Evolutionary conservation across 2,329 filamentous ascomycete species (phyloP), one percentile per base, ranked within the genome.

Genomic region (Paraconiothyrium brasiliense): DNA sequence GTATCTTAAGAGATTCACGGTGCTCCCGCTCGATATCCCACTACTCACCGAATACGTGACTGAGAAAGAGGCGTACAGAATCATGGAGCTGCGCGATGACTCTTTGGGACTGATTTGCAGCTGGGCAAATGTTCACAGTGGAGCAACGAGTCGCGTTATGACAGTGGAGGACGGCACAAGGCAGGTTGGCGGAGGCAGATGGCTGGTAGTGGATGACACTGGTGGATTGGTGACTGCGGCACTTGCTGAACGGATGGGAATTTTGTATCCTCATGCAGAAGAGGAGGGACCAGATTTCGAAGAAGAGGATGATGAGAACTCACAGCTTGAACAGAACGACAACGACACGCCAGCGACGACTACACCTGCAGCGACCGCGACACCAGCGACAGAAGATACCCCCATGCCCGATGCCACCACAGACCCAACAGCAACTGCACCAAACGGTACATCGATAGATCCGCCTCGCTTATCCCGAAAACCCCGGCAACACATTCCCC

Each of bases 101-200:
- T 87, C 90, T 74, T 81, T 97, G 51, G 93, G 89, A 0, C 80
- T 99, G 58, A 82, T 97, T 14, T 91, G 90, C 7, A 95, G 92
- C 75, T 97, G 93, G 92, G 92, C 90, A 0, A 97, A 99, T 76
- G 89, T 96, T 1, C 93, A 96, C 77, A 93, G 89, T 67, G 85
- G 84, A n/a, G 86, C 80, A n/a, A 75, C 80, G 2, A 76, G 66
- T 32, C 67, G 71, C 11, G 48, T 76, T 5, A 51, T 73, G 34
- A 68, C 64, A 8, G 69, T 67, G 1, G 72, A 76, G 34, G 74
- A 78, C 39, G 75, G 72, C 1, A 58, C 75, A 49, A 76, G 73
- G 22, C 73, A 77, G 51, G 67, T 80, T 14, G 81, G 70, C 37
- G 84, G 85, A 56, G 87, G 89, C 4, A 83, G 93, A 54, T 97